These are phyloP conservation scores for Pyricularia pennisetigena DNA, from an alignment of 2,329 filamentous ascomycete species.

Conservation along the genomic window DNA sequence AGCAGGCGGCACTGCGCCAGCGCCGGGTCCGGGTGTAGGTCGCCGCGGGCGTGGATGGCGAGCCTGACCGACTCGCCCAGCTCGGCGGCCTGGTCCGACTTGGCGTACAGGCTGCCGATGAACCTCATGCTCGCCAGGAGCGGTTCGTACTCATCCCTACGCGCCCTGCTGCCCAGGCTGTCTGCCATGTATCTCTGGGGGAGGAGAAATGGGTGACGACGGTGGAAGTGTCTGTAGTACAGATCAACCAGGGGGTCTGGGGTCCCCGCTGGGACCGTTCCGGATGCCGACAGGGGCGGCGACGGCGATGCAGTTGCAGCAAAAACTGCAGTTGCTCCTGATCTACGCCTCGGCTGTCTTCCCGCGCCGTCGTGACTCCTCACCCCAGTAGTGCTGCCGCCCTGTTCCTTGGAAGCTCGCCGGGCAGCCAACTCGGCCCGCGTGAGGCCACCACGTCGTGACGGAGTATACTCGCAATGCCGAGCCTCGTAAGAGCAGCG, in stretches of 20 bases:
- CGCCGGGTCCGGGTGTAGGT: conserved; percentile 13
- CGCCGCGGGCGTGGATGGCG: neutral
- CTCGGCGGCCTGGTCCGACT: neutral
- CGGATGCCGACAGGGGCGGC: neutral
- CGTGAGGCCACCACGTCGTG: conserved; percentile 33
- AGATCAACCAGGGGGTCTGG: conserved; percentile 17
- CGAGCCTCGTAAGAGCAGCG: conserved; percentile 32
- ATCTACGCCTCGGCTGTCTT: neutral
- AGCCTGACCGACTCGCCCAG: neutral
- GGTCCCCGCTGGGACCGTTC: too few species aligned
- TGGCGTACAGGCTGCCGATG: neutral
- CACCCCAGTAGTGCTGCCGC: too few species aligned
- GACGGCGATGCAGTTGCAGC: neutral
- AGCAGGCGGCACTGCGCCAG: conserved; percentile 25
- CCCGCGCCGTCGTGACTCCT: neutral
- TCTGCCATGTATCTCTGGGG: conserved; percentile 8
- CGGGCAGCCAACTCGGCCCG: conserved; percentile 17
- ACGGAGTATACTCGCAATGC: conserved; percentile 39
- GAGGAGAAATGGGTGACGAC: conserved; percentile 19
- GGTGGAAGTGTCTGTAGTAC: conserved; percentile 26
- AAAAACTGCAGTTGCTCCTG: too few species aligned
- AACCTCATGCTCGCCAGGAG: neutral
- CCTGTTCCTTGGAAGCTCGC: conserved; percentile 8
- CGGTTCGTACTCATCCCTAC: conserved; percentile 8
- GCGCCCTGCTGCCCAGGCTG: neutral